A percentile compares a stretch with the other conserved stretches of the same genome.
Conservation (phyloP, 148 eudicot species). For the Silene conica region DNA sequence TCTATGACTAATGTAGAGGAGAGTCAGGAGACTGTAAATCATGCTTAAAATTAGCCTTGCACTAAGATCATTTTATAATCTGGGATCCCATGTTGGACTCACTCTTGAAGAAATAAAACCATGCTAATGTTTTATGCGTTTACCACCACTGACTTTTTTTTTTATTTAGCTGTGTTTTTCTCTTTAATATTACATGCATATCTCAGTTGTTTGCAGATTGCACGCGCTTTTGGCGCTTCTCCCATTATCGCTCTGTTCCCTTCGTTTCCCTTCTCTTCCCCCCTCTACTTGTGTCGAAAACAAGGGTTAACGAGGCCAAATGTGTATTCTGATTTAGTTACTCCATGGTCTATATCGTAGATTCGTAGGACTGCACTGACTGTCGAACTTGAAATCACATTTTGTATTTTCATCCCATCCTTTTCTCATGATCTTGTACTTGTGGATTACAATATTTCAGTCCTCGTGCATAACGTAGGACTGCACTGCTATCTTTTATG, state of each 20-base stretch:
- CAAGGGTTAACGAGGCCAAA: no score
- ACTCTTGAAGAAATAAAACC: background rate
- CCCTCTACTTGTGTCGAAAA: no score
- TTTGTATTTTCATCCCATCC: conserved; percentile 13
- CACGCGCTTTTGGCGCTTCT: conserved; percentile 96
- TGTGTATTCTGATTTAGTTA: background rate
- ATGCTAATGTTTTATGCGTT: background rate
- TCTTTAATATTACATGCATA: conserved; percentile 27
- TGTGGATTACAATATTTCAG: background rate
- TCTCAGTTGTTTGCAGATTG: conserved; percentile 97
- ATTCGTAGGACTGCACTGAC: background rate
- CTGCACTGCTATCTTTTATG: no score
- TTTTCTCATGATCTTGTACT: background rate
- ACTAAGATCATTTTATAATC: no score
- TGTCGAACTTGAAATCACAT: background rate
- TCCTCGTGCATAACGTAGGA: no score
- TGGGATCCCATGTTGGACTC: no score
- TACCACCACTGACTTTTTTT: background rate
- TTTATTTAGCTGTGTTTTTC: conserved; percentile 2
- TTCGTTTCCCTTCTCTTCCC: no score
- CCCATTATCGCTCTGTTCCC: conserved; percentile 67
- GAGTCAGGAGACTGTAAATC: no score
- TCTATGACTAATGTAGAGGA: no score
- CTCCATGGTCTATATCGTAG: no score
- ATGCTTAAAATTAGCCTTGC: no score